Percentiles rank a stretch among this genome's conserved stretches.
Conservation (phyloP, 2,329 filamentous ascomycete genomes). For the Phialocephala subalpina region DNA sequence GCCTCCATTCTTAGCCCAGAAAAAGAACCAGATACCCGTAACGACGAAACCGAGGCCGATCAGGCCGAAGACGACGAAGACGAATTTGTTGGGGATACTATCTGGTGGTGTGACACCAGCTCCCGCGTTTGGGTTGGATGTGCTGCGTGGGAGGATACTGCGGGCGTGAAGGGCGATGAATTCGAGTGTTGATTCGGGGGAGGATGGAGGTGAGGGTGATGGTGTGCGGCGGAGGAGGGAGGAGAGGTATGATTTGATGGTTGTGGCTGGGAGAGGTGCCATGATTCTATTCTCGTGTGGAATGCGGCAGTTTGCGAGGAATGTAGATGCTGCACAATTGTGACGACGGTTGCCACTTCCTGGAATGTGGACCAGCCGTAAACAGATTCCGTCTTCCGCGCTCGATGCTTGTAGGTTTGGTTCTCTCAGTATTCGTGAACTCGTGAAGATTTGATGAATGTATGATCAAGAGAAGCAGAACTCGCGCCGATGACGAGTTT, state of each 20-base stretch:
- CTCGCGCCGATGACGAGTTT: slow-evolving; percentile 15
- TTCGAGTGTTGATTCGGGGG: slow-evolving; percentile 15
- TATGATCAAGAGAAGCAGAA: background rate
- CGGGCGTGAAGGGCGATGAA: slow-evolving; percentile 28
- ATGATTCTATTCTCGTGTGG: slow-evolving; percentile 31
- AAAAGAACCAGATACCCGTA: slow-evolving; percentile 94
- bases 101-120: slow-evolving; percentile 61
- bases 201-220: slow-evolving; percentile 22
- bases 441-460: background rate
- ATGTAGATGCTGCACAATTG: slow-evolving; percentile 16
- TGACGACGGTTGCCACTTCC: slow-evolving; percentile 23
- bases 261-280: slow-evolving; percentile 39
- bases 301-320: slow-evolving; percentile 3
- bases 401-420: slow-evolving; percentile 3
- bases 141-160: slow-evolving; percentile 27
- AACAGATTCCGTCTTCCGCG: background rate
- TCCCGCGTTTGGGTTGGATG: slow-evolving; percentile 47
- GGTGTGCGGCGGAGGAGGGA: slow-evolving; percentile 35
- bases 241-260: slow-evolving; percentile 31
- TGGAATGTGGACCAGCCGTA: slow-evolving; percentile 22
- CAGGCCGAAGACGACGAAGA: slow-evolving; percentile 74
- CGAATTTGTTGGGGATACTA: slow-evolving; percentile 65
- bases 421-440: background rate
- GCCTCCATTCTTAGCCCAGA: slow-evolving; percentile 95
- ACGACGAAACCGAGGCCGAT: slow-evolving; percentile 48